Conservation (phyloP, 2,329 filamentous ascomycete species). For the Fusarium protoensiforme region DNA sequence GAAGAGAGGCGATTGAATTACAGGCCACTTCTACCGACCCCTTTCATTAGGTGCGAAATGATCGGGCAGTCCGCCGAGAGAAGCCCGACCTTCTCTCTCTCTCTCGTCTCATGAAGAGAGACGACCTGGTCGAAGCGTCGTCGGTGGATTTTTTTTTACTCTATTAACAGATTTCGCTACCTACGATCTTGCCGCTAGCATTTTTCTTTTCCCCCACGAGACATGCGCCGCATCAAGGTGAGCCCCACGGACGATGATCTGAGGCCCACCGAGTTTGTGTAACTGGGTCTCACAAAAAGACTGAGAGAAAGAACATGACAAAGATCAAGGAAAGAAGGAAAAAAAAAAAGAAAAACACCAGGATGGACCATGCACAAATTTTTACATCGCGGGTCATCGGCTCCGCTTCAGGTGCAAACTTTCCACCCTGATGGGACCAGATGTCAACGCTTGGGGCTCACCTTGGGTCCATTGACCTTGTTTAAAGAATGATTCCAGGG, state of each 20-base stretch:
- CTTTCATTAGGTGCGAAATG: neutral
- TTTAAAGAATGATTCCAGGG: neutral
- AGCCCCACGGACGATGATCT: conserved; percentile 14
- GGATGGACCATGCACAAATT: conserved; percentile 35
- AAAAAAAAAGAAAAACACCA: conserved; percentile 20
- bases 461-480: neutral
- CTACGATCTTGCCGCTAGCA: conserved; percentile 15
- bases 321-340: neutral
- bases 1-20: conserved; percentile 25
- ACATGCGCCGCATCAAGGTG: conserved; percentile 22
- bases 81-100: neutral
- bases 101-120: neutral
- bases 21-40: neutral
- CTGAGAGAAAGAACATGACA: conserved; percentile 1
- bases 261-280: conserved; percentile 18
- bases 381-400: conserved; percentile 16
- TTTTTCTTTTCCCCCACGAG: conserved; percentile 21
- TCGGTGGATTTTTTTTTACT: neutral
- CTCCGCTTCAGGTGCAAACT: conserved; percentile 25
- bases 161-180: neutral
- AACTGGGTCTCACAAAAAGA: conserved; percentile 1
- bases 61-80: neutral
- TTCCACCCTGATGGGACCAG: conserved; percentile 8
- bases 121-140: neutral
- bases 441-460: neutral